Conservation (phyloP, 2,329 filamentous ascomycete genomes). For the Verticillium tricorpus region DNA sequence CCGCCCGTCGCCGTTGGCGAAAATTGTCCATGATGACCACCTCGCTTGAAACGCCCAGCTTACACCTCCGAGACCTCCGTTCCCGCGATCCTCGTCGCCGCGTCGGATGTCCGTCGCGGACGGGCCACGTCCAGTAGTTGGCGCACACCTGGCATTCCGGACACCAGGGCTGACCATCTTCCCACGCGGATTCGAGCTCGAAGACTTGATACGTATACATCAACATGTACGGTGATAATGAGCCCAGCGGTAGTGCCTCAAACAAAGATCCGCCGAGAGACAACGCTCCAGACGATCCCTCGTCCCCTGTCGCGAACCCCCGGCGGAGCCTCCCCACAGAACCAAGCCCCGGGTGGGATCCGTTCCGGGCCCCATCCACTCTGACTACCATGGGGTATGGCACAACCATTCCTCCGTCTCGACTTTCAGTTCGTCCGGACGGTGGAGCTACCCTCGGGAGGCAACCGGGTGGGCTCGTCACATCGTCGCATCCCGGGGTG, state of each 20-base stretch:
- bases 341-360: background rate
- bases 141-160: no score
- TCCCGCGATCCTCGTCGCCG: no score
- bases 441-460: background rate
- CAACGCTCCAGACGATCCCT: background rate
- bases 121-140: no score
- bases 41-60: no score
- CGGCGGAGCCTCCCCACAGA: background rate
- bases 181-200: no score
- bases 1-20: background rate
- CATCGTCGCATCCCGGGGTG: background rate
- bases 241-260: background rate
- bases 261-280: background rate
- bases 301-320: background rate
- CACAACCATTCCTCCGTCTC: constrained; percentile 1
- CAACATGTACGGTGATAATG: no score
- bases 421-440: background rate
- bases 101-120: no score
- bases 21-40: no score
- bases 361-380: background rate
- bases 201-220: no score
- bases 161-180: no score
- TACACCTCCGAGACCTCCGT: no score
- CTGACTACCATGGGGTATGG: background rate
- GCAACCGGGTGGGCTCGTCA: background rate